These are phyloP conservation scores for Penicillium rolfsii DNA, from an alignment of 2,329 filamentous ascomycete genomes.

Conservation along the genomic window DNA sequence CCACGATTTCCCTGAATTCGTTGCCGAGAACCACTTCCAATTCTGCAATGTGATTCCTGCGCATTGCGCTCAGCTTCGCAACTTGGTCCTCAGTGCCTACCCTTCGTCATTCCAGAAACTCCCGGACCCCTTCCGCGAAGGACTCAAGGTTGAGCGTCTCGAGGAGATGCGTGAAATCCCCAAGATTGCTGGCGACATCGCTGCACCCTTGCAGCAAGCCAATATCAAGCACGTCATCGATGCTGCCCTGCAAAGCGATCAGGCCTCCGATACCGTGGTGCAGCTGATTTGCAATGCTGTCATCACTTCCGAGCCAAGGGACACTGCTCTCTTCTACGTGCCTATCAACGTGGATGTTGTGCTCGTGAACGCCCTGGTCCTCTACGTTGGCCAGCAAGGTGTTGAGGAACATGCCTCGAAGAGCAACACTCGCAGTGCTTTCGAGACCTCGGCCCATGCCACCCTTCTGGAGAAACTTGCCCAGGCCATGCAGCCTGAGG, in stretches of 20 bases:
- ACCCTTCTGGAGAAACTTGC: conserved; percentile 75
- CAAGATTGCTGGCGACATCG: conserved; percentile 65
- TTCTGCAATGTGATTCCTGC: conserved; percentile 80
- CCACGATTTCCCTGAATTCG: conserved; percentile 92
- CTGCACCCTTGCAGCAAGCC: conserved; percentile 50
- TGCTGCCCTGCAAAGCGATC: conserved; percentile 57
- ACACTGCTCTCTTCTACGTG: conserved; percentile 68
- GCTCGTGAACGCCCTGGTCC: conserved; percentile 79
- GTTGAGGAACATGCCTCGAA: conserved; percentile 63
- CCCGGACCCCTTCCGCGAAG: conserved; percentile 71
- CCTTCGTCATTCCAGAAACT: conserved; percentile 71
- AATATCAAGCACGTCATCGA: conserved; percentile 60
- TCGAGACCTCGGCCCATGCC: conserved; percentile 69
- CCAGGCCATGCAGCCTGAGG: conserved; percentile 73
- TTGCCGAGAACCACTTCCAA: conserved; percentile 82
- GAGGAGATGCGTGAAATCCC: conserved; percentile 74
- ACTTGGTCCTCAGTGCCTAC: conserved; percentile 81
- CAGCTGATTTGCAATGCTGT: conserved; percentile 77
- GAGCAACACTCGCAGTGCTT: conserved; percentile 60
- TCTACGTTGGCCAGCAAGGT: conserved; percentile 77
- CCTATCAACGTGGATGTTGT: conserved; percentile 69
- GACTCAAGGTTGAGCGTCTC: conserved; percentile 74
- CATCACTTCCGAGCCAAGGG: conserved; percentile 60
- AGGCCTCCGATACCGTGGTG: conserved; percentile 68
- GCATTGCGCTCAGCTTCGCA: conserved; percentile 84